phyloP scores from a whole-genome alignment of 306 rosid species.

The Ammopiptanthus mongolicus region DNA sequence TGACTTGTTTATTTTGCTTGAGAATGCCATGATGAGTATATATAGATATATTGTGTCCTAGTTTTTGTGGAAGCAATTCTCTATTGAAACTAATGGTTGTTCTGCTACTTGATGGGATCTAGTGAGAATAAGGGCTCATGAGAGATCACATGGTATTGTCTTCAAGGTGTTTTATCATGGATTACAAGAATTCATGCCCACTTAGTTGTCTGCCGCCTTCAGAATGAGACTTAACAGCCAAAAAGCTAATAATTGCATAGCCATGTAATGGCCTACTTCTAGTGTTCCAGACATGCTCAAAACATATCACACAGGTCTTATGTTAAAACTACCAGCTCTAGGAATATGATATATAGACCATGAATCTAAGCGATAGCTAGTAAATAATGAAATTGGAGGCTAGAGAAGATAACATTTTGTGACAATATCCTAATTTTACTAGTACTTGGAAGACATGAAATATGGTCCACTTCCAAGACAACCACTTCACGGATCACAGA shows the following conservation, averaged over 20 bases:
- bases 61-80: neutral
- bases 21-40: neutral
- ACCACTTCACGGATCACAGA: neutral
- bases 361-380: neutral
- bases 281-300: neutral
- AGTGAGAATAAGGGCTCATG: neutral
- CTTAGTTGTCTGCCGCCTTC: neutral
- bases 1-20: neutral
- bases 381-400: neutral
- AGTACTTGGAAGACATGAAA: neutral
- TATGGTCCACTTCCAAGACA: neutral
- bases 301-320: neutral
- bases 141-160: slow-evolving; percentile 17
- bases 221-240: neutral
- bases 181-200: neutral
- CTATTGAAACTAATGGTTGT: neutral
- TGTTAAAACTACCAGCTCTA: neutral
- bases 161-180: neutral
- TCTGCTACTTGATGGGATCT: neutral
- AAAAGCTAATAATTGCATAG: neutral
- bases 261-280: neutral
- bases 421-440: neutral
- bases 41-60: slow-evolving; percentile 1
- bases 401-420: neutral
- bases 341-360: neutral